Evolutionary conservation across 73 alveolate genomes (phyloP).

Genomic region (Blepharisma japonicum): DNA sequence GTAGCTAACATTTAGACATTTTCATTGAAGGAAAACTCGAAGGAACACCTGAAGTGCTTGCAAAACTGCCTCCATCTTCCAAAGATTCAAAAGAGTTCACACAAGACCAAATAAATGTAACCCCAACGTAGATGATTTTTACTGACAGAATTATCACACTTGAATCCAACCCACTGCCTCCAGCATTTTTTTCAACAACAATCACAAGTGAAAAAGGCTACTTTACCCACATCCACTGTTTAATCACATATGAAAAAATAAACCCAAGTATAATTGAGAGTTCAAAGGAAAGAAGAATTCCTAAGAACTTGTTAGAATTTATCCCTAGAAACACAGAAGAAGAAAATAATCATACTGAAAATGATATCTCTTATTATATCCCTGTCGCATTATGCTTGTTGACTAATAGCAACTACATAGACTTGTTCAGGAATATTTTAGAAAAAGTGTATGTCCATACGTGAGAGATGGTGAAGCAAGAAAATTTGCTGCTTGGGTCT

Average conservation of each 20-base stretch:
- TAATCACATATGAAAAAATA: constrained; percentile 11
- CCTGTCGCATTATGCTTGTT: constrained; percentile 13
- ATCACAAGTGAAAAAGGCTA: not conserved
- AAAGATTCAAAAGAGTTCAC: not conserved
- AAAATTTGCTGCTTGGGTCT: not conserved
- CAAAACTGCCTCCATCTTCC: constrained; percentile 1
- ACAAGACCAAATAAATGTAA: not conserved
- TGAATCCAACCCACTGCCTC: not conserved
- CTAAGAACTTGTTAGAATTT: not conserved
- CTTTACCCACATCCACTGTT: constrained; percentile 20
- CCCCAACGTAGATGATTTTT: constrained; percentile 9
- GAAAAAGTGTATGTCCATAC: not conserved
- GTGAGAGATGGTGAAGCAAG: not conserved
- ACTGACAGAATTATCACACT: not conserved
- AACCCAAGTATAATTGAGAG: not conserved
- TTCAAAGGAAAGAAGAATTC: constrained; percentile 1
- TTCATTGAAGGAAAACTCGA: not conserved
- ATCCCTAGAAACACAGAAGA: not conserved
- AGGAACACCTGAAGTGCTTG: not conserved
- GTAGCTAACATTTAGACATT: not conserved
- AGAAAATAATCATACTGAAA: not conserved
- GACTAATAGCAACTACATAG: not conserved
- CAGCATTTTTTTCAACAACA: constrained; percentile 18
- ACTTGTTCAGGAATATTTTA: not conserved
- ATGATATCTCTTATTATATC: not conserved